A percentile compares a stretch with the other conserved stretches of the same genome.
Conservation (phyloP, 164 flowering plant genomes). For the Stephania yunnanensis region DNA sequence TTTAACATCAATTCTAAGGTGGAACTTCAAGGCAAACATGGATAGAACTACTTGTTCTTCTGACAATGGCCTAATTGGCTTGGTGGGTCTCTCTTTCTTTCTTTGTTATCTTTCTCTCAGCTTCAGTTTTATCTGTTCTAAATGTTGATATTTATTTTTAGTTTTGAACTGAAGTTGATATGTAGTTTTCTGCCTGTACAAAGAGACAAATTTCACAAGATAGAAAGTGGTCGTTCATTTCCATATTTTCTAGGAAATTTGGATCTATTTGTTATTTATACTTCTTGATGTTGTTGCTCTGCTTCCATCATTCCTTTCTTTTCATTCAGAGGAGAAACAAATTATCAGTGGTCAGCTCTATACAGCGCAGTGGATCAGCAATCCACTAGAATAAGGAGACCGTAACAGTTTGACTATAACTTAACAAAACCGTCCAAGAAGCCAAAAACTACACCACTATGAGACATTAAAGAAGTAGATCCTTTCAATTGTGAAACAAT, state of each 20-base stretch:
- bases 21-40: conserved; percentile 77
- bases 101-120: background rate
- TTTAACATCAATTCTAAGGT: conserved; percentile 58
- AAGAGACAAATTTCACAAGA: background rate
- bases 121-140: conserved; percentile 1
- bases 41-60: conserved; percentile 49
- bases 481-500: too few species aligned
- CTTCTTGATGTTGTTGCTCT: background rate
- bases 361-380: too few species aligned
- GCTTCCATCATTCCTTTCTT: too few species aligned
- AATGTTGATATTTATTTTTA: background rate
- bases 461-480: too few species aligned
- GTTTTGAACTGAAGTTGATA: background rate
- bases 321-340: too few species aligned
- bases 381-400: too few species aligned
- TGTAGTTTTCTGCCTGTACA: background rate
- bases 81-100: conserved; percentile 40
- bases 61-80: conserved; percentile 42
- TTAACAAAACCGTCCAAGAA: too few species aligned
- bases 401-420: too few species aligned
- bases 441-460: too few species aligned
- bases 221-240: background rate
- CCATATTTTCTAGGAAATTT: background rate
- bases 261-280: background rate
- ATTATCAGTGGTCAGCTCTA: too few species aligned